These are phyloP conservation scores for Pleurotus pulmonarius DNA, from an alignment of 768 basidiomycete species.

Conservation along the genomic window DNA sequence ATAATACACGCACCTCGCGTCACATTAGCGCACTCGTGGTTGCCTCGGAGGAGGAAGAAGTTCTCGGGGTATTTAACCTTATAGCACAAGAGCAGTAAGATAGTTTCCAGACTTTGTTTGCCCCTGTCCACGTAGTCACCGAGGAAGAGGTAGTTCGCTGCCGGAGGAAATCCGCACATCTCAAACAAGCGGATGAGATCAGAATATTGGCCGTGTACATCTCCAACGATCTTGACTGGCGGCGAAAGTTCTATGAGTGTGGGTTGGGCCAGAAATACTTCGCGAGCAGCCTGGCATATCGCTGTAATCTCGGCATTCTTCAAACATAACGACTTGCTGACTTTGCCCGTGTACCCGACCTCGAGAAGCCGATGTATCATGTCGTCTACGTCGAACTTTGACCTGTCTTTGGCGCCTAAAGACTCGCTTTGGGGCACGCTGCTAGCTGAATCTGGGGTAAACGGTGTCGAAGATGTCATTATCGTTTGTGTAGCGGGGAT, in stretches of 20 bases:
- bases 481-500: constrained; percentile 84
- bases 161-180: constrained; percentile 99
- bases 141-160: constrained; percentile 96
- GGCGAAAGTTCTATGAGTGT: constrained; percentile 96
- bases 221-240: constrained; percentile 98
- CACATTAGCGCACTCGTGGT: constrained; percentile 99
- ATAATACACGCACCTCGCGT: constrained; percentile 74
- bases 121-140: constrained; percentile 99
- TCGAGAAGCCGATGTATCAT: constrained; percentile 96
- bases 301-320: constrained; percentile 96
- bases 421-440: constrained; percentile 35
- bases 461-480: constrained; percentile 62
- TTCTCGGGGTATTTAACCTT: constrained; percentile 99
- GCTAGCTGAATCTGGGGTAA: constrained; percentile 50
- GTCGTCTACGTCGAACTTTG: constrained; percentile 89
- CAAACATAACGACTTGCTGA: constrained; percentile 90
- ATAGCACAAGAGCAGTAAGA: constrained; percentile 94
- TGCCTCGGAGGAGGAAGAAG: constrained; percentile 96
- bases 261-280: constrained; percentile 94
- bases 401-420: constrained; percentile 49
- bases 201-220: constrained; percentile 98
- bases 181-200: constrained; percentile 98
- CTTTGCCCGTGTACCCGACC: constrained; percentile 97
- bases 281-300: constrained; percentile 92
- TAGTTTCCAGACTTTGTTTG: constrained; percentile 97